Base-by-base conservation (phyloP, 164 flowering plant species). In the Santalum album region DNA sequence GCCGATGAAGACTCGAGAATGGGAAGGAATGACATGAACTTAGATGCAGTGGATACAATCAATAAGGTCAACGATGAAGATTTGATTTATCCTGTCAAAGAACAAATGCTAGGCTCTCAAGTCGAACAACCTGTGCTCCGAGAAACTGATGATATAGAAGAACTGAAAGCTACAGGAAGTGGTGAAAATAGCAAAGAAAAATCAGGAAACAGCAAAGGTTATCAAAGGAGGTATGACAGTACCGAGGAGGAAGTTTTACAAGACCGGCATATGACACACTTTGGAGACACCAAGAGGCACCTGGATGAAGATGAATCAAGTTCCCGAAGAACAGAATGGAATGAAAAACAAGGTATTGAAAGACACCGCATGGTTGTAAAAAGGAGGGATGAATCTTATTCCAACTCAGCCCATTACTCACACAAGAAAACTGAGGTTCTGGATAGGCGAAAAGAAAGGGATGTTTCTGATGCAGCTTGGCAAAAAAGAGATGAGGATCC, bases 111-210 rank as follows among this genome's bases (percentile, higher is more conserved):
- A 20, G 76, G 60, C 75, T 76, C 95, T 61, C 71, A 45, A 48
- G 75, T 67, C 32, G 88, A 81, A 55, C 78, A n/a, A n/a, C n/a
- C n/a, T n/a, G n/a, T n/a, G n/a, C n/a, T 39, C 49, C 58, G 69
- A 38, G 81, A 79, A 26, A 27, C 53, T 65, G 83, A 75, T 58
- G 83, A 73, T 52, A 76, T 55, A 35, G 84, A 83, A 54, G 82
- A 79, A 57, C 65, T 75, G 19, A 88, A 70, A 64, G 64, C 79
- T 56, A n/a, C n/a, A n/a, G n/a, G n/a, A n/a, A 83, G 81, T 60
- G 85, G 89, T 69, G 94, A 84, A 36, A 79, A 66, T 63, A 86
- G 89, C 77, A 92, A 75, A 76, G 83, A 77, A 61, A 81, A 77
- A 65, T 80, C 95, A 29, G 89, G 78, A 34, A 78, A 80, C 66